Conservation (phyloP, 2,329 filamentous ascomycete genomes). For the Cladosporium velox region DNA sequence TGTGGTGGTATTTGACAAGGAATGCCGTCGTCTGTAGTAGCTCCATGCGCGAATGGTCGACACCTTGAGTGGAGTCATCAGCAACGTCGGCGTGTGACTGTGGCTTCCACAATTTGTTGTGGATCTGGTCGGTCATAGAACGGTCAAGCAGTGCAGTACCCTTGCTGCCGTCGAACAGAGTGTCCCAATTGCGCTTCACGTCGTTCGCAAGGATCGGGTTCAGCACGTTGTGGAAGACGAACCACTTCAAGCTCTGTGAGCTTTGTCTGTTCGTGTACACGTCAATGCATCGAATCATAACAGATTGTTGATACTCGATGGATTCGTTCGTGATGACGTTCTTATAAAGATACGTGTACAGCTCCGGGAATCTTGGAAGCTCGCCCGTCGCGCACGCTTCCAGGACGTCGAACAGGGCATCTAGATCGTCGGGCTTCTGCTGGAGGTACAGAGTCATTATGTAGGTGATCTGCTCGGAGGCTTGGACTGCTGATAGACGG, state of each 20-base stretch:
- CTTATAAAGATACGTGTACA: constrained; percentile 82
- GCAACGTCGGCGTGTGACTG: constrained; percentile 71
- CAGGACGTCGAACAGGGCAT: constrained; percentile 81
- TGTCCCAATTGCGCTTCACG: constrained; percentile 77
- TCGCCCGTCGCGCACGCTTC: constrained; percentile 82
- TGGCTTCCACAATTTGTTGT: constrained; percentile 90
- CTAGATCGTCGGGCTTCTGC: constrained; percentile 63
- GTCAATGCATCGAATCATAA: constrained; percentile 84
- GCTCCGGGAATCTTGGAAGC: constrained; percentile 71
- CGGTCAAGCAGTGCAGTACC: constrained; percentile 79
- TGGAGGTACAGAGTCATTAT: constrained; percentile 81
- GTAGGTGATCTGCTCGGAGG: constrained; percentile 81
- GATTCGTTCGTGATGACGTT: constrained; percentile 82
- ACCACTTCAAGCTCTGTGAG: constrained; percentile 88
- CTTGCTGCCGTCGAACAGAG: constrained; percentile 52
- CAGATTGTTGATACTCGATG: constrained; percentile 79
- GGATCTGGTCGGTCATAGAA: constrained; percentile 83
- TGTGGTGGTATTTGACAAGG: constrained; percentile 91
- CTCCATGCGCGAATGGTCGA: constrained; percentile 96
- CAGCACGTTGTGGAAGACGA: constrained; percentile 85
- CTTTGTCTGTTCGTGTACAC: constrained; percentile 77
- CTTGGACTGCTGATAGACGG: constrained; percentile 83
- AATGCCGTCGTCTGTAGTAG: constrained; percentile 91
- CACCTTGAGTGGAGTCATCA: constrained; percentile 82
- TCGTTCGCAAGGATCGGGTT: constrained; percentile 98